Percentiles rank a stretch among this genome's conserved stretches.
phyloP scores from a whole-genome alignment of 768 basidiomycete species.

The Suillus weaverae region DNA sequence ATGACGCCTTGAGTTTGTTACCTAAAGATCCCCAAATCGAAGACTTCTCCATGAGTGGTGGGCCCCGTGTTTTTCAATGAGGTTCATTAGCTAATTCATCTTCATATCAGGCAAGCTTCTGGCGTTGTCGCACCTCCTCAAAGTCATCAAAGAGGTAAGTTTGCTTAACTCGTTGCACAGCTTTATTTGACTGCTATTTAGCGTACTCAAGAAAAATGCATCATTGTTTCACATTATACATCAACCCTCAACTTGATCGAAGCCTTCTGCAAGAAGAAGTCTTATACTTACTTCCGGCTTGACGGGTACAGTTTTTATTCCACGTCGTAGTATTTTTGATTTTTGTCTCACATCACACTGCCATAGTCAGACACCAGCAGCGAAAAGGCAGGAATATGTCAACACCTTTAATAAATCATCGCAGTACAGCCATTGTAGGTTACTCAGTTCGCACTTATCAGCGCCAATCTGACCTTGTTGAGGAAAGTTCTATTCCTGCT shows the following conservation, averaged over 20 bases:
- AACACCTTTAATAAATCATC: constrained; percentile 83
- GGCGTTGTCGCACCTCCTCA: constrained; percentile 65
- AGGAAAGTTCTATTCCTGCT: constrained; percentile 81
- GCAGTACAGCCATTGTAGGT: constrained; percentile 68
- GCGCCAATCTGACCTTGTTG: not conserved
- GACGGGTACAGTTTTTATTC: constrained; percentile 63
- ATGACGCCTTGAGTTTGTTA: constrained; percentile 61
- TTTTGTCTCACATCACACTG: not conserved
- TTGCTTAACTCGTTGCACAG: not conserved
- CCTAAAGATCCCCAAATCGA: constrained; percentile 61
- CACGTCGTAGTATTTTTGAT: not conserved
- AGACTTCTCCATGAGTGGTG: constrained; percentile 82
- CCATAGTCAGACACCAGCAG: constrained; percentile 67
- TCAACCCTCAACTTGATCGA: constrained; percentile 92
- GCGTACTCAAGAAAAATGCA: constrained; percentile 90
- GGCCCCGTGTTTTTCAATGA: constrained; percentile 15
- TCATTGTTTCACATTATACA: constrained; percentile 96
- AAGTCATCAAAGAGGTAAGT: constrained; percentile 55
- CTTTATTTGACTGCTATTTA: constrained; percentile 26
- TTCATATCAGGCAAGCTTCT: constrained; percentile 65
- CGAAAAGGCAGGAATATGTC: constrained; percentile 84
- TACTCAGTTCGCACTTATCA: not conserved
- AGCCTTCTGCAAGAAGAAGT: constrained; percentile 72
- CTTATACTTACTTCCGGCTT: constrained; percentile 79
- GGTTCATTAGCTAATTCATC: constrained; percentile 6